Evolutionary conservation across 176 grass and related monocot species (phyloP).

Genomic region (Zoysia japonica): DNA sequence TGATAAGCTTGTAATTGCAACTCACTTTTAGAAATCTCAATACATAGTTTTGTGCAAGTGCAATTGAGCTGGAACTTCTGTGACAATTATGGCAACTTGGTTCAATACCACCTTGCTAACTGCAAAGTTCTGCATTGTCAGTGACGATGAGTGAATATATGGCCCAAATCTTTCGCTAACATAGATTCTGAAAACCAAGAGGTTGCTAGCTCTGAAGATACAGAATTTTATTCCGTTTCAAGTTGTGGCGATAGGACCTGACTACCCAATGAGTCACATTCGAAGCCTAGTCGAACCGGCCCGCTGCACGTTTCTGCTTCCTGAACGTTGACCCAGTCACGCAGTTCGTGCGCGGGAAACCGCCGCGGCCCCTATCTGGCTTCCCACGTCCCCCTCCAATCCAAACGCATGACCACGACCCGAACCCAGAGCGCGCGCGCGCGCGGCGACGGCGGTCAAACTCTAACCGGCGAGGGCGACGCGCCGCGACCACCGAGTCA

Average conservation of each 20-base stretch:
- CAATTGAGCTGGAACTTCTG: neutral
- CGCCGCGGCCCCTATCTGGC: neutral
- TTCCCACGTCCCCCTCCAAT: neutral
- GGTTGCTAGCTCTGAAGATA: neutral
- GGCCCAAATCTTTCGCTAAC: neutral
- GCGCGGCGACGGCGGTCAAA: too few relatives aligned
- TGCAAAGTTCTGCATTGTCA: too few relatives aligned
- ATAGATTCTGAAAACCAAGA: neutral
- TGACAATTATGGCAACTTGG: neutral
- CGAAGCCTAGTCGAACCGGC: too few relatives aligned
- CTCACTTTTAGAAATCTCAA: neutral
- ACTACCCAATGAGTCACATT: too few relatives aligned
- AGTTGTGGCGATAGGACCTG: too few relatives aligned
- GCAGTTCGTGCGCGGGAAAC: neutral
- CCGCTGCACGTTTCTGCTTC: neutral
- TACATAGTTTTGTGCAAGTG: neutral
- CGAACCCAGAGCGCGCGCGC: too few relatives aligned
- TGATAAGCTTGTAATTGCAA: conserved; percentile 17
- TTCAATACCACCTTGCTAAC: neutral
- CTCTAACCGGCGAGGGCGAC: too few relatives aligned
- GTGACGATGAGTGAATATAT: too few relatives aligned
- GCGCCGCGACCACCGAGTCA: too few relatives aligned
- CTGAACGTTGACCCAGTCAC: too few relatives aligned
- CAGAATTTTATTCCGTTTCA: too few relatives aligned
- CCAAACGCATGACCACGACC: neutral